A percentile compares a stretch with the other conserved stretches of the same genome.
phyloP scores from a whole-genome alignment of 331 rosid genomes.

The Telfairia occidentalis region DNA sequence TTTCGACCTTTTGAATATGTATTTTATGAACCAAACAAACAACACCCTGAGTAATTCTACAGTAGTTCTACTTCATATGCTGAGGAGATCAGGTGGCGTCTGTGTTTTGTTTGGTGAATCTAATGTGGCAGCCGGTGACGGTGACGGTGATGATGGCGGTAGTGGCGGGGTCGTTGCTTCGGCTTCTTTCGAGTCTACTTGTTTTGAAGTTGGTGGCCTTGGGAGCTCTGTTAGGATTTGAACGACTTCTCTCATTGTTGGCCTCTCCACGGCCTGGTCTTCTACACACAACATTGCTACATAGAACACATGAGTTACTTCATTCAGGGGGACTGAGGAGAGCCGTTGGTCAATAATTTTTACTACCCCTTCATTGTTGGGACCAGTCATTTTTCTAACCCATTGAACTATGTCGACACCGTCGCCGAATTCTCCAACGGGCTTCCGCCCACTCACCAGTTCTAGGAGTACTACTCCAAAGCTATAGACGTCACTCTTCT shows the following conservation, averaged over 20 bases:
- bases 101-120: background rate
- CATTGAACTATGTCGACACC: slow-evolving; percentile 13
- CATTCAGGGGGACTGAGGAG: background rate
- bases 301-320: slow-evolving; percentile 1
- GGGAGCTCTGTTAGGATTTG: slow-evolving; percentile 12
- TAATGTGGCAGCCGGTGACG: background rate
- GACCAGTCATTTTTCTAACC: background rate
- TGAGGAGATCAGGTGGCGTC: slow-evolving; percentile 3
- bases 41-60: background rate
- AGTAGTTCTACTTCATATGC: background rate
- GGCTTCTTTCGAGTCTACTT: background rate
- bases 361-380: background rate
- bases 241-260: slow-evolving; percentile 16
- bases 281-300: slow-evolving; percentile 17
- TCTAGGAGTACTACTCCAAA: slow-evolving; percentile 10
- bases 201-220: background rate
- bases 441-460: slow-evolving; percentile 7
- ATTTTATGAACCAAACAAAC: background rate
- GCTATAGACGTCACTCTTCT: slow-evolving; percentile 12
- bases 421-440: slow-evolving; percentile 11
- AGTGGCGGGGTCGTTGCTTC: background rate
- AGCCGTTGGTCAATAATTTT: slow-evolving; percentile 2
- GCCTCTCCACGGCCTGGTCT: slow-evolving; percentile 13
- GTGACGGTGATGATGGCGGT: background rate
- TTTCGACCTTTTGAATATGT: background rate